Evolutionary conservation across 257 asterid species (phyloP).

Genomic region (Salvia splendens): DNA sequence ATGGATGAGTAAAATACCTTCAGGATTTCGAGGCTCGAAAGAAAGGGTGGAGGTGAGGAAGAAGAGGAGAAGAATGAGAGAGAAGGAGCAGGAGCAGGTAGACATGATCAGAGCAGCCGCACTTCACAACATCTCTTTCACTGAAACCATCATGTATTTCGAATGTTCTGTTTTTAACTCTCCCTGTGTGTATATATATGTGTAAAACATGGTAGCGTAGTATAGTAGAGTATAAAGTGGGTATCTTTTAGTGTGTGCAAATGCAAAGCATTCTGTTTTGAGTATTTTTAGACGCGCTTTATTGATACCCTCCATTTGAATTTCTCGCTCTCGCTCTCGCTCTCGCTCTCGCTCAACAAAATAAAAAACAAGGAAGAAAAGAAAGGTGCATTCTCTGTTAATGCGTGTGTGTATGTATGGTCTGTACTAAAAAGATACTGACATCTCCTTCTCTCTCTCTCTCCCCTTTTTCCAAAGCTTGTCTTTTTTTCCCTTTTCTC

Average conservation of each 20-base stretch:
- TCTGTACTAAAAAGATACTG: constrained; percentile 39
- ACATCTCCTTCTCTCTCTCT: constrained; percentile 18
- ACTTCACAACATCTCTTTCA: constrained; percentile 32
- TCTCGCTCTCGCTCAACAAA: not conserved
- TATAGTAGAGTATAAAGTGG: constrained; percentile 31
- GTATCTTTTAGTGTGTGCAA: constrained; percentile 43
- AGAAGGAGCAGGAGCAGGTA: constrained; percentile 22
- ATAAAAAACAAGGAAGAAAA: not conserved
- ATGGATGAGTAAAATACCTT: constrained; percentile 48
- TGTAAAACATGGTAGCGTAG: not conserved
- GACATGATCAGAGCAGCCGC: constrained; percentile 45
- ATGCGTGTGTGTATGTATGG: constrained; percentile 30
- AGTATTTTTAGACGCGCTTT: constrained; percentile 47
- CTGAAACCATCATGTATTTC: constrained; percentile 29
- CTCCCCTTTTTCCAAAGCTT: constrained; percentile 27
- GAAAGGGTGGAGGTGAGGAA: constrained; percentile 42
- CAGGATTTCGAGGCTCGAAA: constrained; percentile 75
- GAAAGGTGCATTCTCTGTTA: constrained; percentile 24
- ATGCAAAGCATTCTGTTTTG: constrained; percentile 33
- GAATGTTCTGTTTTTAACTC: constrained; percentile 23
- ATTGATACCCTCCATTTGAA: constrained; percentile 16
- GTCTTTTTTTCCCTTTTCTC: constrained; percentile 5
- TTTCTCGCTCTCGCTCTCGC: not conserved
- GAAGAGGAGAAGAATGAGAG: constrained; percentile 39
- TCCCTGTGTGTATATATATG: not conserved